Percentiles rank a stretch among this genome's conserved stretches.
These are phyloP conservation scores for Nitzschia inconspicua DNA, from an alignment of 108 stramenopile genomes.

Conservation along the genomic window DNA sequence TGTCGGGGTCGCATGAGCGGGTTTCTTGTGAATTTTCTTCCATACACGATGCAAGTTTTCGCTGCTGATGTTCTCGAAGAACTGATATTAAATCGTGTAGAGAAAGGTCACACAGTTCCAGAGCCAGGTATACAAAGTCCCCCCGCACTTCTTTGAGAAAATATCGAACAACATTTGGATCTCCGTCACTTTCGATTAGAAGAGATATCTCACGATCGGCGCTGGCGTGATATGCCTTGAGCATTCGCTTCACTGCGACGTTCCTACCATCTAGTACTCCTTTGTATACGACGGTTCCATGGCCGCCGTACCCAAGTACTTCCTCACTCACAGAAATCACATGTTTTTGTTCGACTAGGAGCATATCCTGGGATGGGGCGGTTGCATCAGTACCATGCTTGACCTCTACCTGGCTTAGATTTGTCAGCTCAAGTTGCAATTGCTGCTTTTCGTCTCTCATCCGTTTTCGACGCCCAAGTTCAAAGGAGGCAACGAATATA, in stretches of 20 bases:
- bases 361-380: too few species aligned
- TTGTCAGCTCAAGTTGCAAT: background rate
- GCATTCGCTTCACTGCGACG: constrained; percentile 96
- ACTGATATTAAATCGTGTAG: constrained; percentile 82
- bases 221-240: constrained; percentile 87
- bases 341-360: constrained; percentile 13
- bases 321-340: constrained; percentile 87
- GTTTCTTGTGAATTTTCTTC: background rate
- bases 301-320: constrained; percentile 89
- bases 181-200: constrained; percentile 91
- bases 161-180: constrained; percentile 89
- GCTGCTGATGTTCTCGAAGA: constrained; percentile 26
- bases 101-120: constrained; percentile 90
- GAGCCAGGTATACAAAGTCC: constrained; percentile 94
- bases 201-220: constrained; percentile 92
- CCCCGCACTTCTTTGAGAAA: constrained; percentile 86
- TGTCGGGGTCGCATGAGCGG: background rate
- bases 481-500: constrained; percentile 81
- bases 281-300: constrained; percentile 95
- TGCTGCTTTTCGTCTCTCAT: constrained; percentile 38
- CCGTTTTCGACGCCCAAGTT: constrained; percentile 73
- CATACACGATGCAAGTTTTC: constrained; percentile 16
- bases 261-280: constrained; percentile 84
- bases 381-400: background rate
- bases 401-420: too few species aligned